Conservation (phyloP, 345 rosid genomes). For the Syzygium grande region DNA sequence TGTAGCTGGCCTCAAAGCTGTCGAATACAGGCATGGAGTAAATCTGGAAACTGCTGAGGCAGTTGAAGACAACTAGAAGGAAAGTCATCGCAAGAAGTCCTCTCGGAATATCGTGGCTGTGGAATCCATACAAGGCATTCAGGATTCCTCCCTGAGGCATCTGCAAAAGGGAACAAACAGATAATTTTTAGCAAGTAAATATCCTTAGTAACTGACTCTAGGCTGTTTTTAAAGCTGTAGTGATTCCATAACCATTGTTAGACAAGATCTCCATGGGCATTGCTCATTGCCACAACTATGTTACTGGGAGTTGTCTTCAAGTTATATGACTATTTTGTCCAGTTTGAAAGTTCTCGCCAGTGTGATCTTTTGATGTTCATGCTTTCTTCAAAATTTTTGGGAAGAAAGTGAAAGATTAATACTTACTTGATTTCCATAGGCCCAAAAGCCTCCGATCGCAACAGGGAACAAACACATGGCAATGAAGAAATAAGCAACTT, state of each 20-base stretch:
- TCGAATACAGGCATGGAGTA: slow-evolving; percentile 95
- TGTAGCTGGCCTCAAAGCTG: slow-evolving; percentile 93
- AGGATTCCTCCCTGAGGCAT: slow-evolving; percentile 96
- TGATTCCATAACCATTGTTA: neutral
- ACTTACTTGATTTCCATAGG: slow-evolving; percentile 91
- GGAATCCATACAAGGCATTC: slow-evolving; percentile 71
- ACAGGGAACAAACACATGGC: slow-evolving; percentile 85
- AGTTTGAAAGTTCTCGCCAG: neutral
- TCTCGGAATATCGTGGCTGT: slow-evolving; percentile 80
- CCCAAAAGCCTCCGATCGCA: slow-evolving; percentile 96
- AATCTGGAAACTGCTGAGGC: slow-evolving; percentile 93
- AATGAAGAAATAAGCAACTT: slow-evolving; percentile 82
- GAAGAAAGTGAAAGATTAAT: neutral
- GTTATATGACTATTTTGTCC: neutral
- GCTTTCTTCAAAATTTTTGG: neutral
- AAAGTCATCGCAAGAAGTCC: slow-evolving; percentile 82
- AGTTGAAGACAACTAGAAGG: slow-evolving; percentile 86
- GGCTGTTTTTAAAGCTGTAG: neutral
- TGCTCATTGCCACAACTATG: neutral
- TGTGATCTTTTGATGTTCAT: neutral
- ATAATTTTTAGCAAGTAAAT: neutral
- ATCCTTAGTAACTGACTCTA: neutral
- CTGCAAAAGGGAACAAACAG: slow-evolving; percentile 20
- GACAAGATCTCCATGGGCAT: neutral
- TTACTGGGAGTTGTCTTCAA: neutral